phyloP scores from a whole-genome alignment of 2,329 filamentous ascomycete species.

The Fusarium tjaetaba region DNA sequence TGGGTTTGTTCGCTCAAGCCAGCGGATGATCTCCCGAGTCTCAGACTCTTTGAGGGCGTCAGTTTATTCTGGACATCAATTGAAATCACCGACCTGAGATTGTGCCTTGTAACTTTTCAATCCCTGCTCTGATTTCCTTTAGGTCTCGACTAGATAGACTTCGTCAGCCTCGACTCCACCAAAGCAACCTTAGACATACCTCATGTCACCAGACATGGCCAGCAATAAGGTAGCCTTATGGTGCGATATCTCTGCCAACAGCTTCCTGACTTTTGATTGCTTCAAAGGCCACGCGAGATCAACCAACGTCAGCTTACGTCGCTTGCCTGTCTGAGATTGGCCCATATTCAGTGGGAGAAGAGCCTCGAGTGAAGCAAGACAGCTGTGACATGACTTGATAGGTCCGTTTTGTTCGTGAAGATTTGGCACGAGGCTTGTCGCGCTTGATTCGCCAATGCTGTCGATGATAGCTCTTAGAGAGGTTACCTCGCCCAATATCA shows the following conservation, averaged over 20 bases:
- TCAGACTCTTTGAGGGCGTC: accelerated
- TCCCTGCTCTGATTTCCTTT: not conserved
- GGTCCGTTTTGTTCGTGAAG: not conserved
- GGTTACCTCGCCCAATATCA: not conserved
- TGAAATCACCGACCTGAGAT: not conserved
- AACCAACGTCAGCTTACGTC: not conserved
- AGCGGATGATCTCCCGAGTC: not conserved
- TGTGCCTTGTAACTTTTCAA: not conserved
- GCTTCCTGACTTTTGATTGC: not conserved
- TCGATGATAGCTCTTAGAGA: not conserved
- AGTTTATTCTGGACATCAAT: accelerated
- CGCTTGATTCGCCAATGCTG: not conserved
- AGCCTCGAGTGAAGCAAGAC: not conserved
- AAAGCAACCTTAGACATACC: accelerated
- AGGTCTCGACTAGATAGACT: not conserved
- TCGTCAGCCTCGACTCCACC: accelerated
- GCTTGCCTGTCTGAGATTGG: not conserved
- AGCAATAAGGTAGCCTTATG: not conserved
- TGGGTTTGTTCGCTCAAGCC: not conserved
- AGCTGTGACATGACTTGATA: not conserved
- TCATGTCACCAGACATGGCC: not conserved
- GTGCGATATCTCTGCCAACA: not conserved
- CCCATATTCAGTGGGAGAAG: not conserved
- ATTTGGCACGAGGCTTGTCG: accelerated
- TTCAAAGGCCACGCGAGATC: not conserved